Evolutionary conservation across 1,284 basidiomycete genomes (phyloP), one percentile per base, ranked within the genome.

Genomic region (Malassezia restricta): DNA sequence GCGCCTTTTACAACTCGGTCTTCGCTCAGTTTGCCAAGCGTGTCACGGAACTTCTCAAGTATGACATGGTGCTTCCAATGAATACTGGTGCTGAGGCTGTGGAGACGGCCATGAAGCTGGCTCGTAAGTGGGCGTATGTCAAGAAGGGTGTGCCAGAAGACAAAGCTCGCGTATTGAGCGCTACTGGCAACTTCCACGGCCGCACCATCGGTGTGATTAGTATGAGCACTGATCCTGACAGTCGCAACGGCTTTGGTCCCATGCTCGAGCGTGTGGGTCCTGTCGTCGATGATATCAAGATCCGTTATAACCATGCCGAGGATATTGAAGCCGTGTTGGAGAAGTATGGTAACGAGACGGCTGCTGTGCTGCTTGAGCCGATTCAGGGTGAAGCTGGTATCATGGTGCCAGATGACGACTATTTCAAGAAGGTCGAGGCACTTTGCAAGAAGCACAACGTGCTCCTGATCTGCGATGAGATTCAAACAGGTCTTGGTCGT

Each of bases 51-150:
- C 80, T 87, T 75, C 68, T 74, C 35, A 70, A 74, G 4, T 75
- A 75, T 59, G 74, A 75, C 43, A 91, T 91, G 83, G 88, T 96
- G 8, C 79, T 98, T n/a, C 92, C 92, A 20, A 95, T 98, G 90
- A 98, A 98, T 79, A 98, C 92, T 0, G 92, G 92, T 40, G 91
- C 90, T 2, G 92, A 98, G 73, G 92, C 92, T 7, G 92, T 98
- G 37, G 87, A 94, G 75, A 63, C 64, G 5, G 58, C 62, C 11
- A 52, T 81, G 72, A 79, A 79, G 61, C 58, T 74, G 35, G 63
- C 71, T 30, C 65, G 72, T 48, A 73, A 72, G 58, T 74, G 72
- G 72, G 71, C 65, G 7, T 74, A 74, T 57, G 54, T 52, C 43
- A 64, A 83, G 77, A 96, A 90, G 78, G 83, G 82, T 44, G 84